Evolutionary conservation across 176 grass and related monocot species (phyloP).

Genomic region (Puya raimondii): DNA sequence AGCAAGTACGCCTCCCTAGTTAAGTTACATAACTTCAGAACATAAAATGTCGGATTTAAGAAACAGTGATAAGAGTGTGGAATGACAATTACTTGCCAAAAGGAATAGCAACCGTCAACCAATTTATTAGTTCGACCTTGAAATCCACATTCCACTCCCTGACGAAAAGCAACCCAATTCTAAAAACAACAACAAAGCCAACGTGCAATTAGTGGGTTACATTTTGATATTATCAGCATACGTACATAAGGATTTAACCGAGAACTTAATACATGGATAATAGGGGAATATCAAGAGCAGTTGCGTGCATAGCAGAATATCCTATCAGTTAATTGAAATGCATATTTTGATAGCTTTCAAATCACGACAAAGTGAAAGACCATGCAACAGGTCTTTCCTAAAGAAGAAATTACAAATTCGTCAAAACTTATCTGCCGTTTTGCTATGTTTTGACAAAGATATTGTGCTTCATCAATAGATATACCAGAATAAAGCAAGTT

Average conservation of each 20-base stretch:
- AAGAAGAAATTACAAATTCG: neutral
- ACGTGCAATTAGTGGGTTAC: neutral
- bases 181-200: constrained; percentile 25
- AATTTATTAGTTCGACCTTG: constrained; percentile 93
- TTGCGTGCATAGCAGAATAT: too few species aligned
- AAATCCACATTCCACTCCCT: constrained; percentile 95
- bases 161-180: constrained; percentile 70
- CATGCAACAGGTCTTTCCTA: neutral
- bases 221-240: constrained; percentile 4
- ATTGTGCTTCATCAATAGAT: too few species aligned
- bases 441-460: too few species aligned
- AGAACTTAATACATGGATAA: neutral
- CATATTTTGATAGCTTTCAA: neutral
- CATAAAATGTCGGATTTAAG: neutral
- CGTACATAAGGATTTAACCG: neutral
- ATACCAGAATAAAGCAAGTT: too few species aligned
- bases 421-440: neutral
- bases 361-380: neutral
- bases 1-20: constrained; percentile 71
- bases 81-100: constrained; percentile 79
- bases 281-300: neutral
- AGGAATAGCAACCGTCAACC: constrained; percentile 98
- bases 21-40: constrained; percentile 6
- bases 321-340: neutral
- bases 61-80: constrained; percentile 20